A percentile compares a stretch with the other conserved stretches of the same genome.
Evolutionary conservation across 371 early-diverging fungal genomes (phyloP).

Genomic region (Encephalitozoon romaleae): DNA sequence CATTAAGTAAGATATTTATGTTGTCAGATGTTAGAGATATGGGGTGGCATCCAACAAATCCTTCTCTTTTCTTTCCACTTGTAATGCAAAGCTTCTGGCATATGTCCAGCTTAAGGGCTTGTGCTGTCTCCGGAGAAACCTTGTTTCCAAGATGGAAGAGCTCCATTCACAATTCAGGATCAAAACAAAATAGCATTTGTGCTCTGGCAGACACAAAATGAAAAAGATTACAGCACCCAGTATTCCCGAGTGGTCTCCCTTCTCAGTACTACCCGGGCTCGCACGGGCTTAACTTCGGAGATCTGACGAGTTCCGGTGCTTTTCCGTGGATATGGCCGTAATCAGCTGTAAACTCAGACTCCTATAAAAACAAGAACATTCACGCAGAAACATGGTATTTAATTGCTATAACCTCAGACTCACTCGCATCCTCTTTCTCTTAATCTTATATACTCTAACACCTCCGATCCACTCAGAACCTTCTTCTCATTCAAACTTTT

Average conservation of each 20-base stretch:
- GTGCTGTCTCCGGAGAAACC: neutral
- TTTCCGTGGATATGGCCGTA: constrained; percentile 63
- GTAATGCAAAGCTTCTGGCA: neutral
- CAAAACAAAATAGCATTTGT: neutral
- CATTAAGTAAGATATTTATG: constrained; percentile 66
- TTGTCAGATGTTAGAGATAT: constrained; percentile 70
- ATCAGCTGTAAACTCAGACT: neutral
- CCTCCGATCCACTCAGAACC: neutral
- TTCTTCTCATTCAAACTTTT: neutral
- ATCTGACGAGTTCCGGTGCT: constrained; percentile 64
- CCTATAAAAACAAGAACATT: neutral
- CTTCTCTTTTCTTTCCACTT: neutral
- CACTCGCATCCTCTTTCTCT: neutral
- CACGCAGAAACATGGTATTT: neutral
- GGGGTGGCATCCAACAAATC: constrained; percentile 83
- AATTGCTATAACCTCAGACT: neutral
- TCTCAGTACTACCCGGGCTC: constrained; percentile 63
- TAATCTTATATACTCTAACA: neutral
- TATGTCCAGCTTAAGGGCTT: neutral
- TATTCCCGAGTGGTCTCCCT: constrained; percentile 64
- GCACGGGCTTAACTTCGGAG: constrained; percentile 63
- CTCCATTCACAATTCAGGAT: neutral
- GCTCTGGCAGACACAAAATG: neutral
- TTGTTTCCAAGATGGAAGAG: neutral
- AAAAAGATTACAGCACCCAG: constrained; percentile 62